Base-by-base conservation (phyloP, 148 eudicot species). In the Simmondsia chinensis region DNA sequence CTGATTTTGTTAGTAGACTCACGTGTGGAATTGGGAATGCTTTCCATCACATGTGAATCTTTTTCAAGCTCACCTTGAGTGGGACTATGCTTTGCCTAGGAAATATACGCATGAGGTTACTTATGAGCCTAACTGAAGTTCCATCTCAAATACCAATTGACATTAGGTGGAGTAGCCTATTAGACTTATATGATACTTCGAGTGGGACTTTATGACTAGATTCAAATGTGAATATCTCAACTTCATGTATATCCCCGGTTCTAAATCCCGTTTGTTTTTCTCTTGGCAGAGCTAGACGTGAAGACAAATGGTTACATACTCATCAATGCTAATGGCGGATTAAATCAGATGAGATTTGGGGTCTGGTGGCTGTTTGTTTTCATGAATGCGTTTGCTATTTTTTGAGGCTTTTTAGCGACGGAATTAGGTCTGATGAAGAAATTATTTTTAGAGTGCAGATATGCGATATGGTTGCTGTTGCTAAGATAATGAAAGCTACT, bases 271-370 rank as follows among this genome's bases (percentile, higher is more conserved):
- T n/a, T n/a, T n/a, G n/a, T n/a, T n/a, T 50, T 39, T 47, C 29
- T 43, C 46, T 46, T 40, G 19, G 34, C 94, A 86, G 96, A 55
- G 66, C 64, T 72, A 43, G 88, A 76, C 23, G 71, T 44, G 26
- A 72, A 57, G 44, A 82, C 96, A 35, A 82, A 77, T 48, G 96
- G 99, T 16, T 91, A 76, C 56, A 83, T 91, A 57, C 80, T 91
- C 46, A 65, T 77, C 54, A 91, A 91, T 72, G 94, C 99, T 40
- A 91, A 91, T 58, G 99, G 99, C 54, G 99, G 99, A 66, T 79
- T 91, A 52, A 91, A 91, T 69, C 99, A 91, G 81, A 91, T 91
- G 99, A 82, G 99, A 91, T 91, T 91, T 91, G 99, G 99, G 99
- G 99, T 91, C 73, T 70, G 89, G 61, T 73, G 46, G 47, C 66